Conservation (phyloP, 345 rosid species). For the Laguncularia racemosa region DNA sequence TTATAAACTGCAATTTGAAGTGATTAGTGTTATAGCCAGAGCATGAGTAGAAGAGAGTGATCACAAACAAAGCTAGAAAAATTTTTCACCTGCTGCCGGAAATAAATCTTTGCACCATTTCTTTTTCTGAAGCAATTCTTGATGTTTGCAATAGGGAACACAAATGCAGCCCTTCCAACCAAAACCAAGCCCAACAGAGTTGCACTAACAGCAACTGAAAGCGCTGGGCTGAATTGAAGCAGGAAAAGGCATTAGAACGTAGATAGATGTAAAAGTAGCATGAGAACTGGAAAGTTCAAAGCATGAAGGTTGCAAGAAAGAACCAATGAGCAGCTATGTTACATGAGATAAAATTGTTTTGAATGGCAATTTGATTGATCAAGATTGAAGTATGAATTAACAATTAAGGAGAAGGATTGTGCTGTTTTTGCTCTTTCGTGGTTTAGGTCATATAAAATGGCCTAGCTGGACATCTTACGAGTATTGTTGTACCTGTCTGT, state of each 20-base stretch:
- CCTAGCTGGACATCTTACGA: no score
- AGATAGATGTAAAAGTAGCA: background rate
- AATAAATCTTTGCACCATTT: conserved; percentile 26
- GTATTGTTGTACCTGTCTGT: no score
- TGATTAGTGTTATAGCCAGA: conserved; percentile 2
- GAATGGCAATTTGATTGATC: no score
- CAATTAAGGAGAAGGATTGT: no score
- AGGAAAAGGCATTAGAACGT: background rate
- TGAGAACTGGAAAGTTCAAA: background rate
- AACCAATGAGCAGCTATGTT: background rate
- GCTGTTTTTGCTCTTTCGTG: no score
- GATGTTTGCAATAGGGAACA: conserved; percentile 49
- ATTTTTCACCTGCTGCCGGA: conserved; percentile 41
- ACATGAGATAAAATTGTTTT: no score
- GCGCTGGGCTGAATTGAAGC: conserved; percentile 22
- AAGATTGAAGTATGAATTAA: no score
- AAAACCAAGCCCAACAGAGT: conserved; percentile 39
- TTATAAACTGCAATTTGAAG: conserved; percentile 41
- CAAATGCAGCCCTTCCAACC: conserved; percentile 61
- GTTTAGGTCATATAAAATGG: no score
- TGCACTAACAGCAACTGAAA: conserved; percentile 41
- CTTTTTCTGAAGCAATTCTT: conserved; percentile 23
- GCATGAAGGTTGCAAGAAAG: background rate
- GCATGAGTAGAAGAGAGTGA: background rate
- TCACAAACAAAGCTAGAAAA: background rate